These are phyloP conservation scores for Verbascum thapsus DNA, from an alignment of 257 asterid genomes.

Conservation along the genomic window DNA sequence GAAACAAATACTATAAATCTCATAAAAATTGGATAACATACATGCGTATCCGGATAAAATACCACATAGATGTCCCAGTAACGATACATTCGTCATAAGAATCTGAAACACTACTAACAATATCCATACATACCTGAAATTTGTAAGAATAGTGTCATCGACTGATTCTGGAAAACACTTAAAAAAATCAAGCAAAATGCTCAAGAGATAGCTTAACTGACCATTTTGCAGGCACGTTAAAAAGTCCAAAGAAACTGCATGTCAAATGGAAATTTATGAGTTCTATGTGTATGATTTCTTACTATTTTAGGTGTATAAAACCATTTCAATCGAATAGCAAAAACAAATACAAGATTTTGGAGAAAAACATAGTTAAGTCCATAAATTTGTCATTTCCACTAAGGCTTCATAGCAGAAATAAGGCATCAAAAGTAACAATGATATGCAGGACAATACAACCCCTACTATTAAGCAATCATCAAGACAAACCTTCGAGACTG, in stretches of 20 bases:
- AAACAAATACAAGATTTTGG: conserved; percentile 1
- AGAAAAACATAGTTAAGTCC: no score
- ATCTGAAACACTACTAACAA: conserved; percentile 81
- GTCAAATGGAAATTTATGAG: conserved; percentile 33
- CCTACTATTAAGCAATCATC: conserved; percentile 21
- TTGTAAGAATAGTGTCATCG: conserved; percentile 12
- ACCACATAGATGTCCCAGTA: conserved; percentile 81
- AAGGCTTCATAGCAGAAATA: conserved; percentile 17
- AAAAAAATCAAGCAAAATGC: conserved; percentile 17
- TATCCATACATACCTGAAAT: conserved; percentile 80
- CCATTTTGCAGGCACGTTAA: conserved; percentile 94
- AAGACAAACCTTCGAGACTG: conserved; percentile 81
- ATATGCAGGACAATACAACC: conserved; percentile 1
- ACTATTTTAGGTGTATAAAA: conserved; percentile 5
- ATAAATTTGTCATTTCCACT: not conserved
- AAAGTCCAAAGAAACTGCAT: conserved; percentile 93
- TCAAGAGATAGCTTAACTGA: conserved; percentile 37
- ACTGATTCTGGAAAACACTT: conserved; percentile 18
- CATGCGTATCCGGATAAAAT: conserved; percentile 90
- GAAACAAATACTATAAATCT: conserved; percentile 11
- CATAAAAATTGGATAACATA: conserved; percentile 38
- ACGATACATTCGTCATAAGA: conserved; percentile 82
- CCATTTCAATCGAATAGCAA: conserved; percentile 19
- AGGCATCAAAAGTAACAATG: not conserved
- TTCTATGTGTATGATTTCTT: conserved; percentile 16